Percentiles rank a stretch among this genome's conserved stretches.
Evolutionary conservation across 805 yeast species (phyloP).

Genomic region (Soucietia sequanensis): DNA sequence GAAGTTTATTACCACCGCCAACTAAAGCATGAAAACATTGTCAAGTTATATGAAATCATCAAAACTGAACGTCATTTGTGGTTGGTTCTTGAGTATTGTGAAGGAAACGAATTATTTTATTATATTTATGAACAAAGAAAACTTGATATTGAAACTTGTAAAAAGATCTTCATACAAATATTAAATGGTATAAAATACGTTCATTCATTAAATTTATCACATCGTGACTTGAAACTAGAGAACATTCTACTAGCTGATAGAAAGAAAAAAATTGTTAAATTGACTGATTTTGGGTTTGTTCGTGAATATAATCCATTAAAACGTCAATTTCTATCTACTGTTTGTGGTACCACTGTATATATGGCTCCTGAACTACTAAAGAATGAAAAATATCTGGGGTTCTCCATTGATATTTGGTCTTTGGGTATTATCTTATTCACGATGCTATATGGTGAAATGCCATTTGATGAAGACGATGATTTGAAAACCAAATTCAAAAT

Average conservation of each 20-base stretch:
- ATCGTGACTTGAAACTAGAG: slow-evolving; percentile 82
- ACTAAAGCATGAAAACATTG: slow-evolving; percentile 78
- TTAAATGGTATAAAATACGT: slow-evolving; percentile 68
- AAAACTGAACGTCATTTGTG: slow-evolving; percentile 78
- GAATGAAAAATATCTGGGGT: slow-evolving; percentile 71
- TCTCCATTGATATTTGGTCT: slow-evolving; percentile 87
- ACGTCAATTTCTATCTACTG: slow-evolving; percentile 64
- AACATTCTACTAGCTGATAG: slow-evolving; percentile 61
- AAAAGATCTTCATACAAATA: slow-evolving; percentile 60
- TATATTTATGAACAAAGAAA: slow-evolving; percentile 54
- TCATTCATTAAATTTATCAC: slow-evolving; percentile 75
- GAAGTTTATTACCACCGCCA: slow-evolving; percentile 89
- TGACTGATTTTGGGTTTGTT: slow-evolving; percentile 94
- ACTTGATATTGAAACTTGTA: slow-evolving; percentile 50
- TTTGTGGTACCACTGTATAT: slow-evolving; percentile 93
- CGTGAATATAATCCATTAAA: slow-evolving; percentile 56
- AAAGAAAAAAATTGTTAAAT: slow-evolving; percentile 58
- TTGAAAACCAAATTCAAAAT: slow-evolving; percentile 58
- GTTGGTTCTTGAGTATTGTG: slow-evolving; percentile 89
- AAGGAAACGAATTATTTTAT: slow-evolving; percentile 74
- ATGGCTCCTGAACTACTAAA: slow-evolving; percentile 93
- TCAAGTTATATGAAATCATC: slow-evolving; percentile 81
- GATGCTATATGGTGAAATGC: slow-evolving; percentile 81
- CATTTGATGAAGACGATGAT: slow-evolving; percentile 85
- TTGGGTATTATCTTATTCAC: slow-evolving; percentile 87